Conservation (phyloP, 2,329 filamentous ascomycete genomes). For the Pseudogymnoascus sp. region DNA sequence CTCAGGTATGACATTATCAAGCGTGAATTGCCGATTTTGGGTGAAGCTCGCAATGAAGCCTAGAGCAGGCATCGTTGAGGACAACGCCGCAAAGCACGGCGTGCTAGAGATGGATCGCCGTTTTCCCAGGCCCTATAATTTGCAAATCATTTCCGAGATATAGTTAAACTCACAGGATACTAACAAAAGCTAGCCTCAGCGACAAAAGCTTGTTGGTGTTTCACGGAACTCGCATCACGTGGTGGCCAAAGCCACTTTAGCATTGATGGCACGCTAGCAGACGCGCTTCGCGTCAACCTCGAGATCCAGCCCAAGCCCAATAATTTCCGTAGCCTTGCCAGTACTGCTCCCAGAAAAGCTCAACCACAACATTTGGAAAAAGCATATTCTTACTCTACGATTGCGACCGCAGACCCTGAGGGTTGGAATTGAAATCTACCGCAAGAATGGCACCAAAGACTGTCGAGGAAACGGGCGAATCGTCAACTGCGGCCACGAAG, state of each 20-base stretch:
- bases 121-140: background rate
- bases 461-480: slow-evolving; percentile 43
- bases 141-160: background rate
- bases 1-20: background rate
- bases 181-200: background rate
- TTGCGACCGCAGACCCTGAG: background rate
- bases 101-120: background rate
- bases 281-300: slow-evolving; percentile 11
- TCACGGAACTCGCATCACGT: background rate
- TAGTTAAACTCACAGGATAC: background rate
- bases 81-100: background rate
- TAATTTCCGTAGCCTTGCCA: background rate
- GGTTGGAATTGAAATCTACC: background rate
- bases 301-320: background rate
- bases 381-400: background rate
- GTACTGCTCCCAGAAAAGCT: background rate
- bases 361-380: slow-evolving; percentile 4
- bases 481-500: slow-evolving; percentile 51
- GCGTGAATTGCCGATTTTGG: background rate
- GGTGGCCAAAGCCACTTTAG: slow-evolving; percentile 1
- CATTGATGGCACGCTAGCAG: slow-evolving; percentile 6
- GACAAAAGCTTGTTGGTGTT: background rate
- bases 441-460: slow-evolving; percentile 11
- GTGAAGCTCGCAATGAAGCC: background rate
- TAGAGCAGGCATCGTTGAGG: background rate